Conservation (phyloP, 257 asterid genomes). For the Coffea canephora region DNA sequence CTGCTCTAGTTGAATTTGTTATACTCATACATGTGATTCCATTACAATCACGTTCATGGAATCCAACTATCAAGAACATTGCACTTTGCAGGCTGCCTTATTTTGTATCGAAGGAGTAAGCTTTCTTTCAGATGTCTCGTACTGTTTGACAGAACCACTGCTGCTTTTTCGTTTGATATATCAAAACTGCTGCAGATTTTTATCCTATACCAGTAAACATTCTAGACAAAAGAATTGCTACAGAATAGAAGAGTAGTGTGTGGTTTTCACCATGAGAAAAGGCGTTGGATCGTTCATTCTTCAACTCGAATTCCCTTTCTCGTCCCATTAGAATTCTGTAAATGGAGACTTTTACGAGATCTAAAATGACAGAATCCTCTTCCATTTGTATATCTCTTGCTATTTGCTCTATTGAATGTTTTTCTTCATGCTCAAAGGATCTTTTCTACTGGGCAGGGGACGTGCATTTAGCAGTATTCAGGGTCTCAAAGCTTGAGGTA, state of each 20-base stretch:
- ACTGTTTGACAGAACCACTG: background rate
- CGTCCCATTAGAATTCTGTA: background rate
- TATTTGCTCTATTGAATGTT: background rate
- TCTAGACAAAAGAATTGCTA: background rate
- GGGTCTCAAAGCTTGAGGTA: conserved; percentile 51
- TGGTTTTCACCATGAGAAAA: background rate
- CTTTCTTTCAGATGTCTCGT: no score
- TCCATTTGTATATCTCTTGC: background rate
- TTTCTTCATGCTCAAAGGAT: background rate
- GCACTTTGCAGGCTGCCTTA: background rate
- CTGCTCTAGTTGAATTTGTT: background rate
- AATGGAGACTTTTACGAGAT: background rate
- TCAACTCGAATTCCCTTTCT: background rate
- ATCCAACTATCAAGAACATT: background rate
- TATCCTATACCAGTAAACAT: background rate
- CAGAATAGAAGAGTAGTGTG: no score
- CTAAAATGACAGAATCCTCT: background rate
- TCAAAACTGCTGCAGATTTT: no score
- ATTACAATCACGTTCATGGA: background rate
- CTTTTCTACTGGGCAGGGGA: conserved; percentile 47
- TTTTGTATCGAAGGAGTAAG: background rate
- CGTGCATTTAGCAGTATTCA: conserved; percentile 67
- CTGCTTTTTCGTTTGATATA: background rate
- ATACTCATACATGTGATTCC: background rate
- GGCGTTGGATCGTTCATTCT: background rate